phyloP scores from a whole-genome alignment of 2,329 filamentous ascomycete genomes.

The Torrubiella hemipterigena region DNA sequence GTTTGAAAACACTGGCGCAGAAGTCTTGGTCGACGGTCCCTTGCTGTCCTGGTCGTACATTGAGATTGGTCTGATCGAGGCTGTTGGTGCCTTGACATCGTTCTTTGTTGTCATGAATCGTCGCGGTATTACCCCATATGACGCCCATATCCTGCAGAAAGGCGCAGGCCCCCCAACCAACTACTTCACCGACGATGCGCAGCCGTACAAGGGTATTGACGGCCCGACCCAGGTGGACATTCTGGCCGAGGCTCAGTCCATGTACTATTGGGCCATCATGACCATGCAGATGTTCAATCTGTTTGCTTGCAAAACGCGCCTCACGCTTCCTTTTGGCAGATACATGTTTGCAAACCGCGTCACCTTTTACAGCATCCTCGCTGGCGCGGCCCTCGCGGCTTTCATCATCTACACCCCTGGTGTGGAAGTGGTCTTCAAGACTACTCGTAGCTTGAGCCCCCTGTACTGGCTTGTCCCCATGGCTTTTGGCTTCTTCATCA shows the following conservation, averaged over 20 bases:
- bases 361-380: slow-evolving; percentile 1
- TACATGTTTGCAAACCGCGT: background rate
- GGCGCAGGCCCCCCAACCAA: slow-evolving; percentile 1
- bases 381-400: background rate
- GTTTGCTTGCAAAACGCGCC: slow-evolving; percentile 1
- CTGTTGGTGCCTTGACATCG: background rate
- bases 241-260: slow-evolving; percentile 1
- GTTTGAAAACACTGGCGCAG: slow-evolving; percentile 1
- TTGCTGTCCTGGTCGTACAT: background rate
- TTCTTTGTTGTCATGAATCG: background rate
- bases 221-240: background rate
- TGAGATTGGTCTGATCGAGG: background rate
- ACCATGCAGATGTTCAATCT: slow-evolving; percentile 1
- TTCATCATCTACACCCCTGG: slow-evolving; percentile 1
- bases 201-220: slow-evolving; percentile 1
- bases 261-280: slow-evolving; percentile 1
- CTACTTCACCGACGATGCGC: background rate
- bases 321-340: background rate
- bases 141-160: background rate
- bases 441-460: background rate
- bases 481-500: slow-evolving; percentile 1
- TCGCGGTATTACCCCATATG: background rate
- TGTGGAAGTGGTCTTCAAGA: background rate
- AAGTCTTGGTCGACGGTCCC: background rate
- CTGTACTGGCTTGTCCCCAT: slow-evolving; percentile 1